Percentiles rank a stretch among this genome's conserved stretches.
These are phyloP conservation scores for Sedum album DNA, from an alignment of 164 flowering plant species.

Conservation along the genomic window DNA sequence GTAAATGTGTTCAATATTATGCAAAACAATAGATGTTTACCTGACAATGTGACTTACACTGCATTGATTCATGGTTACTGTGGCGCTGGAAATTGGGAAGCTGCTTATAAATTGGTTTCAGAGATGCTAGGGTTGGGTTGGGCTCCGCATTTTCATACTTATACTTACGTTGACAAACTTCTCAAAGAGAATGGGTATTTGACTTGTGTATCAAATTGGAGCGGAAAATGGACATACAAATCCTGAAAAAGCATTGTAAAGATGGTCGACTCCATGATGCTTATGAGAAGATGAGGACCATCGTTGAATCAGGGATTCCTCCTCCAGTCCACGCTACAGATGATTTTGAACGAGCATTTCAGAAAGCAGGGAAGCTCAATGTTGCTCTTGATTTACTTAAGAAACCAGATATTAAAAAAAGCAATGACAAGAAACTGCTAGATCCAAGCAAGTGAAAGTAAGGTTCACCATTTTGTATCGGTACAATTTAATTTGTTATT, in stretches of 20 bases:
- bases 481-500: background rate
- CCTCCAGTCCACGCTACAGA: conserved; percentile 25
- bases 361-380: conserved; percentile 27
- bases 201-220: conserved; percentile 31
- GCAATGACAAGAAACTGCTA: background rate
- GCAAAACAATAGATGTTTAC: conserved; percentile 29
- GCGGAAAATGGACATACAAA: conserved; percentile 26
- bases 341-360: conserved; percentile 25
- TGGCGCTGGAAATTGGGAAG: conserved; percentile 26
- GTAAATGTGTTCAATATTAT: conserved; percentile 26
- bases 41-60: conserved; percentile 31
- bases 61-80: conserved; percentile 33
- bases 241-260: conserved; percentile 32
- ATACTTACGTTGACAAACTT: conserved; percentile 24
- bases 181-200: conserved; percentile 27
- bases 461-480: background rate
- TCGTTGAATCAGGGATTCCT: conserved; percentile 25
- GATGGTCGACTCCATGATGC: conserved; percentile 27
- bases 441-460: background rate
- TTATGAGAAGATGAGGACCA: conserved; percentile 27
- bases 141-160: conserved; percentile 31
- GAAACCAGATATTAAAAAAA: conserved; percentile 14
- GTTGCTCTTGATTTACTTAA: conserved; percentile 23
- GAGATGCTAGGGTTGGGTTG: conserved; percentile 36
- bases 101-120: conserved; percentile 26